Evolutionary conservation across 768 basidiomycete species (phyloP).

Genomic region (Dendrothele bispora): DNA sequence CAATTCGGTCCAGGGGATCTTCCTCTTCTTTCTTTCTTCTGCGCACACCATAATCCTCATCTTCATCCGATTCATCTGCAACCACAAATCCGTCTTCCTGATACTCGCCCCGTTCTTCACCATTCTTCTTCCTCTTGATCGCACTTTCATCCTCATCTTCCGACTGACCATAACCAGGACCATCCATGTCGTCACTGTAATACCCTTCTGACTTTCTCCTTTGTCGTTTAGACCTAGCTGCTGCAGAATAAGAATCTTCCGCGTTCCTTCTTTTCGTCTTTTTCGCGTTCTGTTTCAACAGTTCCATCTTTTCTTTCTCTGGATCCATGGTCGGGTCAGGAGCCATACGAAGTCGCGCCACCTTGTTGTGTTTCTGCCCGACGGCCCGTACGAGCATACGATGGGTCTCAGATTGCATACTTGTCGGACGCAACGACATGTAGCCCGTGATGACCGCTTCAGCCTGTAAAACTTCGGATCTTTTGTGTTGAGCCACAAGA

Average conservation of each 20-base stretch:
- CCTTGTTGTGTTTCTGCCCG: slow-evolving; percentile 81
- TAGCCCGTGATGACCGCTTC: slow-evolving; percentile 83
- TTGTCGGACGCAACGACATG: slow-evolving; percentile 82
- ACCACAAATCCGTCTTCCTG: slow-evolving; percentile 87
- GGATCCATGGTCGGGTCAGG: slow-evolving; percentile 78
- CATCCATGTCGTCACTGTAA: slow-evolving; percentile 66
- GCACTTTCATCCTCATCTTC: slow-evolving; percentile 57
- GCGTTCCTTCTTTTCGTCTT: slow-evolving; percentile 63
- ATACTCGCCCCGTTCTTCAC: slow-evolving; percentile 65
- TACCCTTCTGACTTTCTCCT: slow-evolving; percentile 6
- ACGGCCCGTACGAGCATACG: slow-evolving; percentile 86
- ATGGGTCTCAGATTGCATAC: slow-evolving; percentile 90
- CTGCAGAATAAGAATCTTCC: slow-evolving; percentile 45
- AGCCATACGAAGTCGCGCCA: slow-evolving; percentile 75
- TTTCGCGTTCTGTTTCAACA: slow-evolving; percentile 61
- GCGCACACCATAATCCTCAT: slow-evolving; percentile 45
- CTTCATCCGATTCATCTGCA: slow-evolving; percentile 74
- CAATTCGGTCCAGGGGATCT: slow-evolving; percentile 68
- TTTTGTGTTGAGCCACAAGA: slow-evolving; percentile 87
- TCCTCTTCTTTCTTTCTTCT: slow-evolving; percentile 45
- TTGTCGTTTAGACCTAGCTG: slow-evolving; percentile 28
- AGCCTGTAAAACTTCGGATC: slow-evolving; percentile 82
- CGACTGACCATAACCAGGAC: slow-evolving; percentile 44
- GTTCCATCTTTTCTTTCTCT: slow-evolving; percentile 69
- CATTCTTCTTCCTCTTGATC: slow-evolving; percentile 48